phyloP scores from a whole-genome alignment of 345 rosid species.

The Excoecaria agallocha region DNA sequence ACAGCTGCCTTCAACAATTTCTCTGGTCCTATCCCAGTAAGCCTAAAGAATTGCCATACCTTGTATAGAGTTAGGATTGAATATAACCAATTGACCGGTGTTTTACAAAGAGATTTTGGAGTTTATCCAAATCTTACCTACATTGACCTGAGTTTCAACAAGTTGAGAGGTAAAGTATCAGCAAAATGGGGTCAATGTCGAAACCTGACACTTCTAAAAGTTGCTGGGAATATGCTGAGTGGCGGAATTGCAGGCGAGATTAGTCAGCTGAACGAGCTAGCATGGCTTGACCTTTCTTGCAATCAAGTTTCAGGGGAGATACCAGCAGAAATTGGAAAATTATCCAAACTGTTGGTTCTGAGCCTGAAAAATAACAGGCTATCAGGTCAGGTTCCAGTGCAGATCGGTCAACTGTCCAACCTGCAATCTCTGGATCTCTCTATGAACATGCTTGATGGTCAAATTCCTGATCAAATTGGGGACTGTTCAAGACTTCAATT shows the following conservation, averaged over 20 bases:
- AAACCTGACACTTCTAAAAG: slow-evolving; percentile 12
- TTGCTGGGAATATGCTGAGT: slow-evolving; percentile 22
- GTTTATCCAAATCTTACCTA: slow-evolving; percentile 35
- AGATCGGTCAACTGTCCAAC: slow-evolving; percentile 14
- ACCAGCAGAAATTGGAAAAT: slow-evolving; percentile 25
- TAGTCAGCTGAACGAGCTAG: slow-evolving; percentile 18
- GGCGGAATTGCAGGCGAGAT: slow-evolving; percentile 28
- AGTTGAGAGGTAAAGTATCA: slow-evolving; percentile 28
- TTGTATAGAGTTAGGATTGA: slow-evolving; percentile 32
- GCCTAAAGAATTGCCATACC: slow-evolving; percentile 27
- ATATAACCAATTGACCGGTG: slow-evolving; percentile 29
- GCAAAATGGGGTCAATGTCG: slow-evolving; percentile 30
- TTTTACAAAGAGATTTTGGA: slow-evolving; percentile 21
- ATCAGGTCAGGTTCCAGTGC: slow-evolving; percentile 22
- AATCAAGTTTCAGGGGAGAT: slow-evolving; percentile 28
- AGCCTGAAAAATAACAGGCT: slow-evolving; percentile 22
- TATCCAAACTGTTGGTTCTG: slow-evolving; percentile 11
- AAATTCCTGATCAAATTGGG: slow-evolving; percentile 28
- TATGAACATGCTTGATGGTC: slow-evolving; percentile 28
- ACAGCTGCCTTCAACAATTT: slow-evolving; percentile 26
- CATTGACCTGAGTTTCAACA: slow-evolving; percentile 35
- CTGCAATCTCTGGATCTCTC: slow-evolving; percentile 25
- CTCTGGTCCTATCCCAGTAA: slow-evolving; percentile 30
- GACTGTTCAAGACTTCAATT: slow-evolving; percentile 19
- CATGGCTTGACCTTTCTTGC: slow-evolving; percentile 23